These are phyloP conservation scores for Eucalyptus albens DNA, from an alignment of 345 rosid genomes.

Conservation along the genomic window DNA sequence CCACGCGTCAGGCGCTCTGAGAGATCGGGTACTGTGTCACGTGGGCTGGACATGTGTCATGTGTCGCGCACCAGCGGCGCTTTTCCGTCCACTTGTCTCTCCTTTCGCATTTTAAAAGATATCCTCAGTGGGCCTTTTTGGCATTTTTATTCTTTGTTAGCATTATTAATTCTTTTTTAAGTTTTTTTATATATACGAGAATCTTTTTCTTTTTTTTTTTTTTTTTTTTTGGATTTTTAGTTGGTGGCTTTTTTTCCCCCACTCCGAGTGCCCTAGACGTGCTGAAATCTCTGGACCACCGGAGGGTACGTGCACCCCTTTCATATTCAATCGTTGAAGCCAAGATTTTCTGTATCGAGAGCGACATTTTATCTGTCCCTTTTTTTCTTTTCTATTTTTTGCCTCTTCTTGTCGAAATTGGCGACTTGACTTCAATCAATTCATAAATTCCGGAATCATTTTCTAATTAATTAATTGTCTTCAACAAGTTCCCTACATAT, in stretches of 20 bases:
- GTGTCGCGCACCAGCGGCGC: not conserved
- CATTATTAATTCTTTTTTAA: not conserved
- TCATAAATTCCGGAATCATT: not conserved
- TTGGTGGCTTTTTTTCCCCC: too few species aligned
- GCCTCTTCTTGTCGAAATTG: not conserved
- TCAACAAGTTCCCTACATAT: not conserved
- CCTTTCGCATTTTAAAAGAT: not conserved
- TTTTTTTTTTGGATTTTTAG: not conserved
- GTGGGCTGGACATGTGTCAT: not conserved
- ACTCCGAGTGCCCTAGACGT: not conserved
- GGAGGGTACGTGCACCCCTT: not conserved
- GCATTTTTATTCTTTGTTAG: not conserved
- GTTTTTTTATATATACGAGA: not conserved
- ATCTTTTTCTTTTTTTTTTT: accelerated
- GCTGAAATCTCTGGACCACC: not conserved
- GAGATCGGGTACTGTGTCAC: not conserved
- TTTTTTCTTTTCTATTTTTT: not conserved
- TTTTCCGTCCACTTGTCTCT: not conserved
- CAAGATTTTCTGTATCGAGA: not conserved
- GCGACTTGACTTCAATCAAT: not conserved
- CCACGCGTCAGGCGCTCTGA: not conserved
- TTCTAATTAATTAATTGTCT: not conserved
- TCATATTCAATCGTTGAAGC: not conserved
- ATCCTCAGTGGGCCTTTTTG: not conserved
- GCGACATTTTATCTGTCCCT: not conserved